Conservation (phyloP, 2,329 filamentous ascomycete genomes). For the Rhynchosporium agropyri region DNA sequence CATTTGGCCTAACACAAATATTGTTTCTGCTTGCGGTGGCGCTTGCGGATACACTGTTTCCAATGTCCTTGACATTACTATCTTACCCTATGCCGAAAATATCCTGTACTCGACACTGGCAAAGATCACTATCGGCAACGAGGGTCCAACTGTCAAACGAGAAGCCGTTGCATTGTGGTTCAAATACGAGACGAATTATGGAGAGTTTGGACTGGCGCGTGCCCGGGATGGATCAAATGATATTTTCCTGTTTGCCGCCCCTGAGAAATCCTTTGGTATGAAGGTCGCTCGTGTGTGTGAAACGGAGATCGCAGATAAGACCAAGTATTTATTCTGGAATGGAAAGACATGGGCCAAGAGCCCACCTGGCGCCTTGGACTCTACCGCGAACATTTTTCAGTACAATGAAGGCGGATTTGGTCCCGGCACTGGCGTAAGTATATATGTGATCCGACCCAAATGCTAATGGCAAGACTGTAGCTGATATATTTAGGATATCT, state of each 20-base stretch:
- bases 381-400: constrained; percentile 11
- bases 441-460: not conserved
- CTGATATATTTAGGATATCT: constrained; percentile 6
- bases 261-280: not conserved
- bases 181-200: constrained; percentile 13
- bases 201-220: constrained; percentile 10
- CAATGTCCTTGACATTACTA: constrained; percentile 14
- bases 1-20: constrained; percentile 17
- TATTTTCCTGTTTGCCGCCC: constrained; percentile 17
- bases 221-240: constrained; percentile 15
- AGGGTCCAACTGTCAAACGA: constrained; percentile 1
- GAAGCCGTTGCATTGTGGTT: constrained; percentile 7
- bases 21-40: constrained; percentile 10
- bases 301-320: constrained; percentile 13
- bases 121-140: constrained; percentile 7
- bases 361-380: constrained; percentile 1
- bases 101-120: constrained; percentile 16
- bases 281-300: constrained; percentile 16
- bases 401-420: constrained; percentile 8
- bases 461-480: not conserved
- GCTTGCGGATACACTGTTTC: constrained; percentile 10
- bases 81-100: constrained; percentile 2
- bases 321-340: constrained; percentile 16
- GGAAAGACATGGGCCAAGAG: constrained; percentile 11
- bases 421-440: constrained; percentile 9